Evolutionary conservation across 2,329 filamentous ascomycete species (phyloP).

Genomic region (Lecanosticta acicola): DNA sequence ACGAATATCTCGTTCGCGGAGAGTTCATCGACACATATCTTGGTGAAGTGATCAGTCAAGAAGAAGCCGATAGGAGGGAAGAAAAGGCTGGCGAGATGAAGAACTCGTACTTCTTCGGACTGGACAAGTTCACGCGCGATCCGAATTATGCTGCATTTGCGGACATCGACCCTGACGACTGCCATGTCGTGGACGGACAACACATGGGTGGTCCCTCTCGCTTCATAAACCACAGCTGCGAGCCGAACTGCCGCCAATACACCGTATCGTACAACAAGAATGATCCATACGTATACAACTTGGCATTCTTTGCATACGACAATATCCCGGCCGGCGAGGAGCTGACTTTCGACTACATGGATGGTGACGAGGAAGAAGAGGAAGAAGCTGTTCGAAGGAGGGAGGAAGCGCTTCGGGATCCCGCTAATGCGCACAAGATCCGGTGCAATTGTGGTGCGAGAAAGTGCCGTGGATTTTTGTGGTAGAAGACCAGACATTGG

Average conservation of each 20-base stretch:
- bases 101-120: constrained; percentile 70
- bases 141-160: constrained; percentile 40
- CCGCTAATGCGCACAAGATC: constrained; percentile 42
- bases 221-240: constrained; percentile 79
- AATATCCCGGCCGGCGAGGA: constrained; percentile 63
- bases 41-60: constrained; percentile 51
- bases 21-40: constrained; percentile 78
- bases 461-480: constrained; percentile 65
- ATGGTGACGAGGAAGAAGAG: constrained; percentile 50
- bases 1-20: constrained; percentile 59
- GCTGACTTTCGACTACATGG: constrained; percentile 74
- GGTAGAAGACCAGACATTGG: constrained; percentile 35
- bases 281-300: constrained; percentile 67
- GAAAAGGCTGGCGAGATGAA: constrained; percentile 55
- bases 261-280: constrained; percentile 71
- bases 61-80: constrained; percentile 61
- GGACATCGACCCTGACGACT: constrained; percentile 38
- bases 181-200: constrained; percentile 58
- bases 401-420: constrained; percentile 43
- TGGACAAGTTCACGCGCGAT: constrained; percentile 64
- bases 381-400: constrained; percentile 26
- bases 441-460: constrained; percentile 54
- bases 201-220: constrained; percentile 71
- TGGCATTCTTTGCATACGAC: constrained; percentile 67
- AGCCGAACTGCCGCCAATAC: constrained; percentile 74